Evolutionary conservation across 805 yeast species (phyloP).

Genomic region (Candida jianshihensis): DNA sequence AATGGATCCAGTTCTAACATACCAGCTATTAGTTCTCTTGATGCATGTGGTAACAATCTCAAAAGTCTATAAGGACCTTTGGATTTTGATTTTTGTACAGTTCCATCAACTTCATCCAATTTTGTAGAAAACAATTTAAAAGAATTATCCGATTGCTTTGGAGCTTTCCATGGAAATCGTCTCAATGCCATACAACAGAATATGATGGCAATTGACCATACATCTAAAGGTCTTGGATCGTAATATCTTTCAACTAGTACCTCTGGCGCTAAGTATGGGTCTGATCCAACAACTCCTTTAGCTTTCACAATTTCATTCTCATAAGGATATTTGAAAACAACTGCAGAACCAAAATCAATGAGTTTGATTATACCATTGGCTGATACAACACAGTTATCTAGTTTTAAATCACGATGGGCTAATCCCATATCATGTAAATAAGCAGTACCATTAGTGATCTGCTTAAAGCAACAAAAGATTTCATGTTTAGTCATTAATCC

Average conservation of each 20-base stretch:
- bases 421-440: slow-evolving; percentile 78
- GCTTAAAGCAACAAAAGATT: slow-evolving; percentile 75
- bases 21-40: slow-evolving; percentile 50
- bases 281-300: slow-evolving; percentile 88
- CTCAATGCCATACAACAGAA: slow-evolving; percentile 84
- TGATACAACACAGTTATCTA: slow-evolving; percentile 88
- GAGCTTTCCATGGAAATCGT: slow-evolving; percentile 94
- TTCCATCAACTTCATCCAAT: slow-evolving; percentile 23
- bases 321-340: slow-evolving; percentile 66
- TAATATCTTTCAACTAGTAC: slow-evolving; percentile 53
- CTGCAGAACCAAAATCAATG: slow-evolving; percentile 92
- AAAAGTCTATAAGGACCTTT: slow-evolving; percentile 70
- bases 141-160: slow-evolving; percentile 69
- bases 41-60: slow-evolving; percentile 60
- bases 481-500: slow-evolving; percentile 70
- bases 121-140: slow-evolving; percentile 56
- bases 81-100: slow-evolving; percentile 31
- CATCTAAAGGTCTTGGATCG: slow-evolving; percentile 83
- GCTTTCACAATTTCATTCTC: slow-evolving; percentile 55
- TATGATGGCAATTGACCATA: slow-evolving; percentile 92
- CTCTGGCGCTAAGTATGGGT: slow-evolving; percentile 94
- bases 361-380: slow-evolving; percentile 70
- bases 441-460: slow-evolving; percentile 65
- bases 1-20: slow-evolving; percentile 61
- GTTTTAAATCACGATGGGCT: slow-evolving; percentile 88